Evolutionary conservation across 2,329 filamentous ascomycete genomes (phyloP).

Genomic region (Aspergillus quadrilineatus): DNA sequence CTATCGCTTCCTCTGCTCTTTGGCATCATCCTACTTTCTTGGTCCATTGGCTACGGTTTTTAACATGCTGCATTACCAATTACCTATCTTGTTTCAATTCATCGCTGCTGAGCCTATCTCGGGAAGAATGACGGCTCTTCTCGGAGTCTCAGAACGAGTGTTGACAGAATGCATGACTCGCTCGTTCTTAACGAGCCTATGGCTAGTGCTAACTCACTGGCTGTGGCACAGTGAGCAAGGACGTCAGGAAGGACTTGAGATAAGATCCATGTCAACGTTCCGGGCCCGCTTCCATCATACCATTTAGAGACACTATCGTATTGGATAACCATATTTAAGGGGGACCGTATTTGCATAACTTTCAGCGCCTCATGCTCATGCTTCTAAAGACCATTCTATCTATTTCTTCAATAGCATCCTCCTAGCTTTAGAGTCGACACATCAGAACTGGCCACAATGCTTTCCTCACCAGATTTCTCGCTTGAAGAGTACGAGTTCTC

Average conservation of each 20-base stretch:
- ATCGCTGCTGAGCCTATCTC: neutral
- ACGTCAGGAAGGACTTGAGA: neutral
- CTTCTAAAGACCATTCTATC: neutral
- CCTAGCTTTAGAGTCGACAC: neutral
- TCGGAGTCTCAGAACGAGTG: neutral
- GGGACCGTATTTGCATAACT: neutral
- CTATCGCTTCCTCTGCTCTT: neutral
- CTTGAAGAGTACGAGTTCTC: slow-evolving; percentile 68
- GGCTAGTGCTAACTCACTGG: neutral
- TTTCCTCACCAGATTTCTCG: slow-evolving; percentile 27
- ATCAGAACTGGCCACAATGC: slow-evolving; percentile 22
- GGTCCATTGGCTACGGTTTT: neutral
- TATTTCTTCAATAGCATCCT: neutral
- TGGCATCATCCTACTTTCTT: neutral
- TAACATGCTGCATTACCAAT: neutral
- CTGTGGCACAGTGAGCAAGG: neutral
- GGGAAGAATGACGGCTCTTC: neutral
- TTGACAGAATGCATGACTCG: neutral
- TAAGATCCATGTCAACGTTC: neutral
- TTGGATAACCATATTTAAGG: slow-evolving; percentile 8
- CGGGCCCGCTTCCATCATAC: slow-evolving; percentile 6
- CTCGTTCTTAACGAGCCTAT: neutral
- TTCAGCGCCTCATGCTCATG: neutral
- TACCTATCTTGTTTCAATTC: neutral
- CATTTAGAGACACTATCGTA: neutral